Evolutionary conservation across 1,284 basidiomycete genomes (phyloP), one percentile per base, ranked within the genome.

Genomic region (Cutaneotrichosporon dermatis): DNA sequence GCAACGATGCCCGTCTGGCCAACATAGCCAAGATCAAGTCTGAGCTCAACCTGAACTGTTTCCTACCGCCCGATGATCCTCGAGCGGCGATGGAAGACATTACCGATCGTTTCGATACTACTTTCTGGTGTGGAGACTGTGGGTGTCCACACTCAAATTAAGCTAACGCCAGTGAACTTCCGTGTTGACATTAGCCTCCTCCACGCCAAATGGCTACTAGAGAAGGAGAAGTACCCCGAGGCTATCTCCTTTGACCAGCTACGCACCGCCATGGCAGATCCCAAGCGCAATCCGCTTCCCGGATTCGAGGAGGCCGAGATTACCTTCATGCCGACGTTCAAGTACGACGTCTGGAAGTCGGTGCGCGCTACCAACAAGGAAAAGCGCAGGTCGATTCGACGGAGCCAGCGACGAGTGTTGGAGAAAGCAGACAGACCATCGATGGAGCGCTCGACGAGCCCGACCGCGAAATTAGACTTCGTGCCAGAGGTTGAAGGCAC

Each of bases 221-320:
- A 80, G 63, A 75, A 79, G 51, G 80, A 82, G 59, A 75, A 81
- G 49, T 79, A 77, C 59, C 59, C 66, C 12, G 74, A 78, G 54
- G 81, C 81, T 0, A 69, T 83, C 11, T 78, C 76, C 53, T 84
- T 83, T 69, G 83, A 84, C 66, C 82, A 84, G 64, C 74, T 84
- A 10, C 68, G 74, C 7, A 74, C 72, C 37, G 77, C 79, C 12
- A 79, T 84, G 76, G 73, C 78, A 6, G 70, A 74, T 33, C 63
- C 67, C 10, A 54, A 58, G 12, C 59, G 58, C 3, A 77, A 74
- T 41, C 75, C 75, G 1, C 69, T 77, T 15, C 69, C 69, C 4
- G 82, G 82, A 0, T 84, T 83, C 66, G 53, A 73, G 8, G 83
- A 82, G 61, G 79, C 72, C 5, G 64, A 64, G 0, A 82, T 82